A percentile compares a stretch with the other conserved stretches of the same genome.
Evolutionary conservation across 2,329 filamentous ascomycete species (phyloP).

Genomic region (Fusarium metavorans): DNA sequence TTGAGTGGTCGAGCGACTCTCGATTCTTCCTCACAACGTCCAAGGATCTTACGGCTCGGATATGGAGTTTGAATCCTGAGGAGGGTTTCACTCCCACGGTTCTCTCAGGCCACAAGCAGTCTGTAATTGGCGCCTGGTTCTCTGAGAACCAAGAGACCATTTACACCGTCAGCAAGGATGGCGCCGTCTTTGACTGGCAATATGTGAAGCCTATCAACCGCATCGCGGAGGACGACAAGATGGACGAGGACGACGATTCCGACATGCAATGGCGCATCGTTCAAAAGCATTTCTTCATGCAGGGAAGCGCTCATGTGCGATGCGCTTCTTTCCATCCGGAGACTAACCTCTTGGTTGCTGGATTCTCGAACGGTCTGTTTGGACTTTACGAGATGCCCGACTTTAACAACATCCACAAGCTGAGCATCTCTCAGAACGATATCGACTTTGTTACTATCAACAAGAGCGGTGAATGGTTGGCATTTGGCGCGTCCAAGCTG

Average conservation of each 20-base stretch:
- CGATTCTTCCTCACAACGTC: conserved; percentile 93
- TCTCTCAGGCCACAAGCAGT: conserved; percentile 89
- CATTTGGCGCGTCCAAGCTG: conserved; percentile 94
- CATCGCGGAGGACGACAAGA: conserved; percentile 69
- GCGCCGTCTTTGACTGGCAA: conserved; percentile 94
- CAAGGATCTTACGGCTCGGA: conserved; percentile 90
- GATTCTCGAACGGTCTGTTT: conserved; percentile 95
- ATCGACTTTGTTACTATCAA: conserved; percentile 97
- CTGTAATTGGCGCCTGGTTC: conserved; percentile 95
- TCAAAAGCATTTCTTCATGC: conserved; percentile 94
- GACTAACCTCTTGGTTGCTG: conserved; percentile 93
- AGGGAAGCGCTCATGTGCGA: conserved; percentile 85
- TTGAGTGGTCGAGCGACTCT: conserved; percentile 97
- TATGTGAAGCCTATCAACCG: conserved; percentile 74
- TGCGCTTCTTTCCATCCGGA: conserved; percentile 91
- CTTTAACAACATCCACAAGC: conserved; percentile 93
- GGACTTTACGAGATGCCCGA: conserved; percentile 95
- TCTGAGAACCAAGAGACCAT: conserved; percentile 94
- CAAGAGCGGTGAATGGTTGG: conserved; percentile 94
- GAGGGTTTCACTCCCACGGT: conserved; percentile 92
- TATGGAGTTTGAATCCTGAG: conserved; percentile 93
- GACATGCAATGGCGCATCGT: conserved; percentile 91
- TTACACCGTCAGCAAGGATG: conserved; percentile 96
- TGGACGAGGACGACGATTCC: conserved; percentile 69
- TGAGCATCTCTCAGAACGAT: conserved; percentile 94